Evolutionary conservation across 768 basidiomycete species (phyloP), one percentile per base, ranked within the genome.

Genomic region (Rhodosporidiobolus sp.): DNA sequence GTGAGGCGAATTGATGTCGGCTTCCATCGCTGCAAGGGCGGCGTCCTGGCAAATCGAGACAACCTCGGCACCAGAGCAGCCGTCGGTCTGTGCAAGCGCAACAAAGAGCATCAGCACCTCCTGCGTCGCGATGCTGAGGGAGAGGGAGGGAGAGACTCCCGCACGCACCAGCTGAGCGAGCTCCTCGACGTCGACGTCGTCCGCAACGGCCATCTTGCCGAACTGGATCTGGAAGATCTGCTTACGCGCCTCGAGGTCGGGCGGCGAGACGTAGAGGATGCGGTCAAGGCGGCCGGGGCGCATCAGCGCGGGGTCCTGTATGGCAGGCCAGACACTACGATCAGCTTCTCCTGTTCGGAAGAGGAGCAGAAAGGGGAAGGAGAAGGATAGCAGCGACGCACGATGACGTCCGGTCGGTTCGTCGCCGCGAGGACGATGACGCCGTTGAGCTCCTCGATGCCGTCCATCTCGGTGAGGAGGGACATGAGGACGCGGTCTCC

Each of bases 381-480:
- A 34, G 28, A 63, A 69, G 53, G 56, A 48, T 4, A 8, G 46
- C 8, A 4, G 38, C 46, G 1, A 84, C 91, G 80, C 71, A 90
- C 90, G 54, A 96, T 88, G n/a, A 88, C 87, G 72, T 96, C 94
- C 14, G 96, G 96, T 67, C 94, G 83, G 80, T 99, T 98, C 20
- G 96, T 99, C 0, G 96, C 96, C 2, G 93, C 96, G 17, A 99
- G 87, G 46, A 97, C 87, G 1, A 92, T 94, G n/a, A 99, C 96
- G 0, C 94, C 94, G 26, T 90, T 84, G 28, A 98, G 84, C 81
- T 95, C 93, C 81, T 97, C 92, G 1, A 98, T 90, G 28, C 96
- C 96, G 79, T 98, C 96, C 93, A 98, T 98, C 80, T 99, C 96
- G 79, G 95, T 98, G 67, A 99, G 80, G 20, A 99, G 84, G 71